Evolutionary conservation across 1,284 basidiomycete species (phyloP), one percentile per base, ranked within the genome.

Genomic region (Microbotryum saponariae): DNA sequence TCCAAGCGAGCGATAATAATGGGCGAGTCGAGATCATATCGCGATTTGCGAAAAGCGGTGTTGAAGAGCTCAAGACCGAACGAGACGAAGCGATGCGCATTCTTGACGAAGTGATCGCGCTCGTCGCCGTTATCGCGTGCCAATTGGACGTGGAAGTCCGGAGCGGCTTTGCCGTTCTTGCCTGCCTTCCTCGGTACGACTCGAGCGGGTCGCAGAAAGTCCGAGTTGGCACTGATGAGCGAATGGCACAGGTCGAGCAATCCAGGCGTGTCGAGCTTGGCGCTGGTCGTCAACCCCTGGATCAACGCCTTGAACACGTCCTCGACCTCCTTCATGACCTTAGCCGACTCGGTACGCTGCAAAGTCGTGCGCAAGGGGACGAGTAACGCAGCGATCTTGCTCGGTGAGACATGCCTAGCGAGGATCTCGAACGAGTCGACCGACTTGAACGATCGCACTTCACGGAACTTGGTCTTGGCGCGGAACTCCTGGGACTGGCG

Each of bases 31-130:
- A 94, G 86, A 73, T 94, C 86, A 71, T 97, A 96, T 37, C 86
- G 86, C 66, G 85, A 86, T 14, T 91, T 83, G 45, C 89, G 84
- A 73, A 91, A 84, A 0, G 91, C 90, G 3, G 90, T 91, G 69
- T 88, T 84, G 71, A 98, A 88, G 14, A 98, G 79, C 64, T 98
- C 93, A 23, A 98, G 80, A 54, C 96, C 96, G 68, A 98, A 91
- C 2, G 84, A 82, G 53, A 97, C 85, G 71, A 98, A 98, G 59
- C 90, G 92, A 73, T 74, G 71, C 7, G 89, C 93, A 74, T 96
- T 97, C 69, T 85, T 84, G 1, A 84, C 79, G 74, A 87, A 96
- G 71, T 89, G 83, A 71, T 91, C 84, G 1, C 77, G 78, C 12
- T 85, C 81, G 16, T 76, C 74, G 8, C 78, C 77, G 25, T 79